Base-by-base conservation (phyloP, 257 asterid genomes). In the Voacanga thouarsii region DNA sequence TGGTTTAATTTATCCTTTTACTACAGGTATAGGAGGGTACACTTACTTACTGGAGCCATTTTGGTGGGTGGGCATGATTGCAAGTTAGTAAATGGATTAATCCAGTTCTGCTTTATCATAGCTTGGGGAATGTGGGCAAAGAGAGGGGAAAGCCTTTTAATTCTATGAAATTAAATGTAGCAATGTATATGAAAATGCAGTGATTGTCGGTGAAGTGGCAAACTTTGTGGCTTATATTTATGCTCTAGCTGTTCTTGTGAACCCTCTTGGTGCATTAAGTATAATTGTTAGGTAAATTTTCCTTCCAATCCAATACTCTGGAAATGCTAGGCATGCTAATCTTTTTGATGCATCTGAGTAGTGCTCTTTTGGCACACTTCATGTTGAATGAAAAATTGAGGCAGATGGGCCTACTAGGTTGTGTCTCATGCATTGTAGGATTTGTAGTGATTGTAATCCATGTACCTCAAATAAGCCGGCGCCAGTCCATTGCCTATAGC, bases 41-140 rank as follows among this genome's bases (percentile, higher is more conserved):
- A 83, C 97, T 43, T 94, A 94, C 92, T 86, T 94, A 63, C 82
- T 85, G 47, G 91, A 94, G 80, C 98, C 98, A 50, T 95, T 94
- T 79, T 94, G 98, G 97, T 94, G 98, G 98, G 89, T 90, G 2
- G 98, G 98, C 85, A 90, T 94, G 98, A 86, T 87, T 75, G 88
- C 92, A 30, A 94, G 98, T 94, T 79, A 86, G 96, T 88, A 71
- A 63, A 43, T 53, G n/a, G 45, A 65, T 72, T n/a, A 56, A 56
- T 56, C 21, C 4, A 33, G 12, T 39, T 57, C 69, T 24, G 16
- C 8, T 15, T 41, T 11, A 37, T 47, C 70, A 33, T 57, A 72
- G 72, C 72, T 49, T 15, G 65, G 73, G 53, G 14, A 45, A 2
- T n/a, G 21, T 43, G 51, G 10, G 16, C 72, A 67, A 41, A 41